phyloP scores from a whole-genome alignment of 192 early-diverging fungal genomes.

The Linnemannia elongata region DNA sequence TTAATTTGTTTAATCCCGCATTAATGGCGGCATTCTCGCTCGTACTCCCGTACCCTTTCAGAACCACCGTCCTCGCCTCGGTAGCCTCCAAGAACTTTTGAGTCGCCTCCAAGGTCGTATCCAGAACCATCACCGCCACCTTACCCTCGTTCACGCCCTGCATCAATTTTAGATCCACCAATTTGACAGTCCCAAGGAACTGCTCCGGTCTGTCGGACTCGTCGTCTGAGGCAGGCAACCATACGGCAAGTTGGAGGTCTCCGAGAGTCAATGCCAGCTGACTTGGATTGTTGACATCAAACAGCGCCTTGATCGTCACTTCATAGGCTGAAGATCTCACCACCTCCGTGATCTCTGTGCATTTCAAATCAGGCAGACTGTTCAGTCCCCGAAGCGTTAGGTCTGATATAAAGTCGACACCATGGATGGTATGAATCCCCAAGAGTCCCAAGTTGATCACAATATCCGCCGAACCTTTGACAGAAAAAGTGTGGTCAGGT shows the following conservation, averaged over 20 bases:
- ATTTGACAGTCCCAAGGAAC: neutral
- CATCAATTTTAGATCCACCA: slow-evolving; percentile 18
- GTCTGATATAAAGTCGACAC: slow-evolving; percentile 31
- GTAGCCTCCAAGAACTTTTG: slow-evolving; percentile 9
- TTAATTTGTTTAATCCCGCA: slow-evolving; percentile 14
- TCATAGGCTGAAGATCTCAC: neutral
- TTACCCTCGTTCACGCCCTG: slow-evolving; percentile 20
- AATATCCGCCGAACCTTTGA: slow-evolving; percentile 47
- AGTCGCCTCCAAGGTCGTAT: slow-evolving; percentile 20
- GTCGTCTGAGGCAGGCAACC: neutral
- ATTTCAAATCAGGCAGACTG: slow-evolving; percentile 26
- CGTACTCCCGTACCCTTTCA: slow-evolving; percentile 33
- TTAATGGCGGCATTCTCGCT: slow-evolving; percentile 30
- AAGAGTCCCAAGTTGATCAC: slow-evolving; percentile 33
- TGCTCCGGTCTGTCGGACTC: neutral
- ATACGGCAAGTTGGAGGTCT: slow-evolving; percentile 7
- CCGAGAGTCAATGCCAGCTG: slow-evolving; percentile 26
- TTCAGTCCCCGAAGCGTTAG: slow-evolving; percentile 42
- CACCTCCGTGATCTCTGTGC: slow-evolving; percentile 5
- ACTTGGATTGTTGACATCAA: slow-evolving; percentile 31
- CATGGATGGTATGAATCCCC: slow-evolving; percentile 27
- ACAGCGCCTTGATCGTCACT: neutral
- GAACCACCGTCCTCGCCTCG: slow-evolving; percentile 9
- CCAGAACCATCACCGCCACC: slow-evolving; percentile 7
- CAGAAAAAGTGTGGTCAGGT: slow-evolving; percentile 23